Percentiles rank a stretch among this genome's conserved stretches.
Conservation (phyloP, 2,329 filamentous ascomycete genomes). For the Macroventuria anomochaeta region DNA sequence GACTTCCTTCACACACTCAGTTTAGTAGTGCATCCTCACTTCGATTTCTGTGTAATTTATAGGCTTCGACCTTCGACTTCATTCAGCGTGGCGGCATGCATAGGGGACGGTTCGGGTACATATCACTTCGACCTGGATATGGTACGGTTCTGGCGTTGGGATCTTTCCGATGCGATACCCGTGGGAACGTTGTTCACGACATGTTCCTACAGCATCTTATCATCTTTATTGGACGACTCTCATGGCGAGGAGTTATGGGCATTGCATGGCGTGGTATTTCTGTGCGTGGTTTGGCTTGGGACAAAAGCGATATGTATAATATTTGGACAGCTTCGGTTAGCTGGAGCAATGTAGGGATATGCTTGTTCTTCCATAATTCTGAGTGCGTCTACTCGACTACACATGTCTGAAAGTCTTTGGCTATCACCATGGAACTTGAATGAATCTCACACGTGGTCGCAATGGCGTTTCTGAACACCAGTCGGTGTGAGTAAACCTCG, state of each 20-base stretch:
- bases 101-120: constrained; percentile 21
- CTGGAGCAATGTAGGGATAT: constrained; percentile 14
- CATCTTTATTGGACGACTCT: constrained; percentile 29
- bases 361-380: no score
- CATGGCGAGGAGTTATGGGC: constrained; percentile 39
- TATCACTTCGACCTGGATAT: constrained; percentile 31
- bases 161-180: constrained; percentile 39
- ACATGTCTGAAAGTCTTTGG: no score
- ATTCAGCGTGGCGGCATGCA: constrained; percentile 30
- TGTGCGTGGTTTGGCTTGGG: constrained; percentile 18
- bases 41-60: constrained; percentile 30
- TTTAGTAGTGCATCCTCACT: constrained; percentile 14
- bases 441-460: no score
- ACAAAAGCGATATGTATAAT: constrained; percentile 37
- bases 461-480: no score
- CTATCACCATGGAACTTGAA: no score
- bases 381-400: no score
- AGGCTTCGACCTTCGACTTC: constrained; percentile 32
- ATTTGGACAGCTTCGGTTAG: constrained; percentile 21
- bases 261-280: constrained; percentile 35
- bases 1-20: background rate
- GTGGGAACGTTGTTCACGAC: constrained; percentile 29
- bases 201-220: constrained; percentile 34
- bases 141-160: constrained; percentile 35
- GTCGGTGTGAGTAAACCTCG: no score